Percentiles rank a stretch among this genome's conserved stretches.
Conservation (phyloP, 345 rosid genomes). For the Euphorbia tirucalli region DNA sequence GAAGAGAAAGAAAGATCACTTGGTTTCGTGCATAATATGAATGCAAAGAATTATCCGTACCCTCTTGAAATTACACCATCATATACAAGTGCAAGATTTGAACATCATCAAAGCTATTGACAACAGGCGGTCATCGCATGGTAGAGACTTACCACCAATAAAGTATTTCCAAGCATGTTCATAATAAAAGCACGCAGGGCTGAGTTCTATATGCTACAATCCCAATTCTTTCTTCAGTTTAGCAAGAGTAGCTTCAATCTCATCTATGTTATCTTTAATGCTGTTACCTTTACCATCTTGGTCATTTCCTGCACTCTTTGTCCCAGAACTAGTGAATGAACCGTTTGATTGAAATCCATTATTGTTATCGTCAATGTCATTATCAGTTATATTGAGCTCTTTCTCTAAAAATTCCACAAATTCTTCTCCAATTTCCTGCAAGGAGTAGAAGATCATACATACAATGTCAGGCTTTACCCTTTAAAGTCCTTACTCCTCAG, state of each 20-base stretch:
- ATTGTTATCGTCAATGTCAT: slow-evolving; percentile 33
- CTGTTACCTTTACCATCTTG: slow-evolving; percentile 44
- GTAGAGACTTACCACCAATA: neutral
- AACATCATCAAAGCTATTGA: neutral
- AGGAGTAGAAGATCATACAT: neutral
- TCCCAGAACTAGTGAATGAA: slow-evolving; percentile 25
- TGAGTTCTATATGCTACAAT: slow-evolving; percentile 35
- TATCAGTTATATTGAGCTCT: slow-evolving; percentile 70
- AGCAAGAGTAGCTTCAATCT: slow-evolving; percentile 88
- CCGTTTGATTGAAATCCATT: slow-evolving; percentile 21
- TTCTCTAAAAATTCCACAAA: slow-evolving; percentile 90
- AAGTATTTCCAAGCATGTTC: neutral
- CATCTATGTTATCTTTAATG: slow-evolving; percentile 72
- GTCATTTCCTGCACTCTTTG: slow-evolving; percentile 29
- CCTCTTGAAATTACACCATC: neutral
- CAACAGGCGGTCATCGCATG: neutral
- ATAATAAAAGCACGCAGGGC: neutral
- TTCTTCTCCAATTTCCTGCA: slow-evolving; percentile 88
- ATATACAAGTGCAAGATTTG: too few relatives aligned
- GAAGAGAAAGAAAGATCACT: too few relatives aligned
- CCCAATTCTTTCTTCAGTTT: slow-evolving; percentile 83
- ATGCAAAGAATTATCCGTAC: neutral
- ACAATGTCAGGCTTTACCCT: slow-evolving; percentile 10
- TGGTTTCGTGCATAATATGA: neutral
- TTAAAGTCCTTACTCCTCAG: neutral